A percentile compares a stretch with the other conserved stretches of the same genome.
Conservation (phyloP, 345 rosid genomes). For the Arabis alpina region DNA sequence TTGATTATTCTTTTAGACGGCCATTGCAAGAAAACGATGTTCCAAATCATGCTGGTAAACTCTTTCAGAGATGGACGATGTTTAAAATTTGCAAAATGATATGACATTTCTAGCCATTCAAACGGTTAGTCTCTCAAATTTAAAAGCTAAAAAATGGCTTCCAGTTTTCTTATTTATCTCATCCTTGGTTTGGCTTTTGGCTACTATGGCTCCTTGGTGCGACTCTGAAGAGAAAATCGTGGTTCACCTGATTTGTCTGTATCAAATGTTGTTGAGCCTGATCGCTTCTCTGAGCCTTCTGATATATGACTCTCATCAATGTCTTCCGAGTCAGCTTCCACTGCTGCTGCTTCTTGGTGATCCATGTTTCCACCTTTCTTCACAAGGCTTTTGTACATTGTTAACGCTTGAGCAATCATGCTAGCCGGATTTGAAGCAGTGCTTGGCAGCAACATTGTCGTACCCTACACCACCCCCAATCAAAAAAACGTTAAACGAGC, state of each 20-base stretch:
- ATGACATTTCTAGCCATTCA: conserved; percentile 7
- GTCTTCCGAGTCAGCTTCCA: conserved; percentile 34
- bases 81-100: conserved; percentile 31
- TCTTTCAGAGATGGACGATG: conserved; percentile 11
- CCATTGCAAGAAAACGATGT: not conserved
- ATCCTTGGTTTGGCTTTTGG: not conserved
- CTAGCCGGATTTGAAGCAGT: conserved; percentile 66
- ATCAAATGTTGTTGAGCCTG: conserved; percentile 34
- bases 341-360: conserved; percentile 32
- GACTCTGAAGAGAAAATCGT: conserved; percentile 70
- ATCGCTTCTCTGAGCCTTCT: conserved; percentile 36
- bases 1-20: too few relatives aligned
- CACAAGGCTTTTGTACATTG: conserved; percentile 76
- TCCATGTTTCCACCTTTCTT: conserved; percentile 43
- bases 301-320: conserved; percentile 38
- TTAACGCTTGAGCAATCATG: conserved; percentile 80
- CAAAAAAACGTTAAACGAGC: not conserved
- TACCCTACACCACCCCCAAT: conserved; percentile 54
- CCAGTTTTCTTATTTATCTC: conserved; percentile 28
- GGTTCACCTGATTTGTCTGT: conserved; percentile 35
- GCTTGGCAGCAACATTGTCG: conserved; percentile 90
- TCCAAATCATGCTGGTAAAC: not conserved
- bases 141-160: conserved; percentile 10
- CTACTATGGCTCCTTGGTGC: conserved; percentile 35
- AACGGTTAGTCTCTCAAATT: conserved; percentile 19